Evolutionary conservation across 2,329 filamentous ascomycete species (phyloP), one percentile per base, ranked within the genome.

Genomic region (Aspergillus persii): DNA sequence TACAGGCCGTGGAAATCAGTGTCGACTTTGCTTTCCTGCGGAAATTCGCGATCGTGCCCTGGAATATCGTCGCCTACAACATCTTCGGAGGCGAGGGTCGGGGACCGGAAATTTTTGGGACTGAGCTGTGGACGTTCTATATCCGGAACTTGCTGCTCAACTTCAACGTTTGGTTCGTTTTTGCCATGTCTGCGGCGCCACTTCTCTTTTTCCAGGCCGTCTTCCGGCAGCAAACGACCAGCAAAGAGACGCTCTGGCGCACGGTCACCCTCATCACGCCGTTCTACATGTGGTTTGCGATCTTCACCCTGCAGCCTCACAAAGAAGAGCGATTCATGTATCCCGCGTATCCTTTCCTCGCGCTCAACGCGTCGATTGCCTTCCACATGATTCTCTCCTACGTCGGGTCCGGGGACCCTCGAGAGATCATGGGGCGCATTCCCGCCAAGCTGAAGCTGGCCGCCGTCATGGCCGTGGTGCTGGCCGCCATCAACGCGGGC

Each of bases 301-400:
- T 98, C 62, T 98, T 99, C 78, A 94, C 91, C 0, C 73, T 89
- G 8, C 95, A 99, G 72, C 91, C 95, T 15, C 95, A 99, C 78
- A 99, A 99, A 71, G 95, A 99, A 74, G 95, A 99, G 77, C 84
- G 95, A 6, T 99, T 99, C 80, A 98, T 99, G 93, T 99, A 96
- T 70, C 95, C 95, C 0, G 90, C 87, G 2, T 99, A 99, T 69
- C 95, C 95, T 1, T 92, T 94, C 63, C 81, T 99, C 41, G 89
- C 90, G 0, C 81, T 99, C 39, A 97, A 96, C 69, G 93, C 93
- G 2, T 90, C 94, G 8, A 84, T 97, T 55, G 85, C 91, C 3
- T 79, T 96, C 39, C 92, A 98, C 73, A 89, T 96, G 59, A 70
- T 96, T 1, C 82, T 98, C 15, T 82, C 87, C 11, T 88, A 89